Percentiles rank a stretch among this genome's conserved stretches.
These are phyloP conservation scores for Leccinum fallax DNA, from an alignment of 1,284 basidiomycete genomes.

Conservation along the genomic window DNA sequence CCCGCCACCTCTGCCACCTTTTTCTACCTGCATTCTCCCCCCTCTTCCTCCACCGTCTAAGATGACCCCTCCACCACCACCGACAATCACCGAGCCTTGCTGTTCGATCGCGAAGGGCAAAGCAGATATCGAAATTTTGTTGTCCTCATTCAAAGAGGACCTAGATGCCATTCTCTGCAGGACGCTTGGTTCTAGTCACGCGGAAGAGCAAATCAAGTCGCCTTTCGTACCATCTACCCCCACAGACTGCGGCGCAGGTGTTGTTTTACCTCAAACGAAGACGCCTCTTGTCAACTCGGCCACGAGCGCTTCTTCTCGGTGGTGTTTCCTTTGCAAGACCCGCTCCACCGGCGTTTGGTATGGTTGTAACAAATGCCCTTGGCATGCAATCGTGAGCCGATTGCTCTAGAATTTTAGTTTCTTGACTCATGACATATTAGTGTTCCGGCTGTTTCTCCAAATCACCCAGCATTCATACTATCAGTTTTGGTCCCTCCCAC, in stretches of 20 bases:
- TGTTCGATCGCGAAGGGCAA: conserved; percentile 56
- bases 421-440: conserved; percentile 21
- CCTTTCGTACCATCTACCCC: neutral
- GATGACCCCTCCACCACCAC: conserved; percentile 33
- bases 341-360: conserved; percentile 42
- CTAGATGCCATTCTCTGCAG: conserved; percentile 52
- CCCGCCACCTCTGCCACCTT: neutral
- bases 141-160: conserved; percentile 63
- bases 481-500: conserved; percentile 35
- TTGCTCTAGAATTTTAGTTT: conserved; percentile 22
- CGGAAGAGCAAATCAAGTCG: neutral
- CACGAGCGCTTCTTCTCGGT: conserved; percentile 16
- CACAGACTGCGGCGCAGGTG: neutral
- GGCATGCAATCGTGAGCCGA: conserved; percentile 45
- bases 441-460: conserved; percentile 33
- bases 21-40: neutral
- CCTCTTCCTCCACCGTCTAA: neutral
- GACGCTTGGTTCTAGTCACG: conserved; percentile 44
- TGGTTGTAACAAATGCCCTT: conserved; percentile 47
- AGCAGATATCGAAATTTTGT: conserved; percentile 53
- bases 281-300: neutral
- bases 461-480: conserved; percentile 30
- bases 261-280: neutral
- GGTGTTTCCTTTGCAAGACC: conserved; percentile 46
- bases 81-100: conserved; percentile 39